Base-by-base conservation (phyloP, 2,329 filamentous ascomycete genomes). In the Mycosphaerella arachidis region DNA sequence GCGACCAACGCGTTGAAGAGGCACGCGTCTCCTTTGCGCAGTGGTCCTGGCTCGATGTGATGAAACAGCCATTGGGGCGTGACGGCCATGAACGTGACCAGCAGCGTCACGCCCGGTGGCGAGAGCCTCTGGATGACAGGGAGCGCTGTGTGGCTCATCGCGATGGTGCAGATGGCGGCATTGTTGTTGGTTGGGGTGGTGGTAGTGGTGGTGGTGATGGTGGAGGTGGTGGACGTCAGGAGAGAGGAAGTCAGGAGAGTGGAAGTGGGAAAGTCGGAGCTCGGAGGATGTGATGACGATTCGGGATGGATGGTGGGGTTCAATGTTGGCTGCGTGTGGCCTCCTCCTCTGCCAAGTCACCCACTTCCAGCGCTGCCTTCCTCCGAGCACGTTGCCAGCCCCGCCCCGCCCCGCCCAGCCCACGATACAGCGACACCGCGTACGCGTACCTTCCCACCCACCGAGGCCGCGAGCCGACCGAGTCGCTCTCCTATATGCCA, bases 21-120 rank as follows among this genome's bases (percentile, higher is more conserved):
- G 68, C 84, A 73, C 12, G 82, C 78, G 73, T 93, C 80, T 58
- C 75, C 73, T 58, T 71, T 74, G 4, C 81, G 82, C 27, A 89
- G 78, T 1, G 87, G 86, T 1, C 84, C 85, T 1, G 81, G 79
- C 35, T 84, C 80, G 62, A 83, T 71, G 58, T 74, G 76, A 66
- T 82, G 74, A 72, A 93, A 89, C 51, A 93, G 79, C 71, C 80
- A 82, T 75, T 93, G 90, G 4, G 90, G 88, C 53, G 84, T 82
- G 77, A 88, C 91, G 62, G 85, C 84, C 3, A 92, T 81, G 71
- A 91, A 90, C 56, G 77, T 71, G 60, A 92, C 88, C 13, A 93
- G 76, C 7, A 79, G 57, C 64, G 85, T 85, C 48, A 89, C 88
- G 59, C 79, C 82, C 13, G 88, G 88, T n/a, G 92, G 83, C 60